These are phyloP conservation scores for Streptanthus diversifolius DNA, from an alignment of 345 rosid species.

Conservation along the genomic window DNA sequence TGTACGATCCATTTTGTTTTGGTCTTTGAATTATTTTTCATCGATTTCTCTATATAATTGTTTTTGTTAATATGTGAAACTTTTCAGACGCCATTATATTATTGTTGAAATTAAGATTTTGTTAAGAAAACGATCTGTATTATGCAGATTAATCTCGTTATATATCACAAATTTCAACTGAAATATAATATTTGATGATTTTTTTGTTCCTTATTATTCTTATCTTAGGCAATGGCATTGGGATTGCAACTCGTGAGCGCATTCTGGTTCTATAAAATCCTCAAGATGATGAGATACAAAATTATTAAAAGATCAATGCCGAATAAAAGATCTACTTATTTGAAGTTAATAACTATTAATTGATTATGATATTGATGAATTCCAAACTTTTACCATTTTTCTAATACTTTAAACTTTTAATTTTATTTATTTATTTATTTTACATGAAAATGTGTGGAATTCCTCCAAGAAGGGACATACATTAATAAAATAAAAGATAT, in stretches of 20 bases:
- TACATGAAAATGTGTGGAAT: too few species aligned
- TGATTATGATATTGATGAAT: neutral
- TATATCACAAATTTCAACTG: neutral
- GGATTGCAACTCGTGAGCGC: slow-evolving; percentile 75
- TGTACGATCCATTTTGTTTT: neutral
- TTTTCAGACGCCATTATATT: neutral
- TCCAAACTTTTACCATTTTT: too few species aligned
- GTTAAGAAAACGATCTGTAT: neutral
- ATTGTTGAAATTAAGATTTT: neutral
- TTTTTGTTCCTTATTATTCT: neutral
- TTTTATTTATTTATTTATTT: too few species aligned
- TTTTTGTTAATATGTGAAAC: neutral
- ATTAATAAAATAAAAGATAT: too few species aligned
- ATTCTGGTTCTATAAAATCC: slow-evolving; percentile 88
- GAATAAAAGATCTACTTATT: neutral
- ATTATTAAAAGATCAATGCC: slow-evolving; percentile 28
- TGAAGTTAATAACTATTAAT: neutral
- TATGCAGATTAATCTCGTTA: neutral
- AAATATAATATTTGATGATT: neutral
- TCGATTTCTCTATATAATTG: neutral
- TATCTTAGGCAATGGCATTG: slow-evolving; percentile 57
- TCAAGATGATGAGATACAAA: slow-evolving; percentile 65
- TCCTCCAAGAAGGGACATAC: too few species aligned
- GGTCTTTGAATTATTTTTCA: neutral
- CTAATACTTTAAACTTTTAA: too few species aligned